phyloP scores from a whole-genome alignment of 78 protist genomes.

The Emiliania huxleyi region DNA sequence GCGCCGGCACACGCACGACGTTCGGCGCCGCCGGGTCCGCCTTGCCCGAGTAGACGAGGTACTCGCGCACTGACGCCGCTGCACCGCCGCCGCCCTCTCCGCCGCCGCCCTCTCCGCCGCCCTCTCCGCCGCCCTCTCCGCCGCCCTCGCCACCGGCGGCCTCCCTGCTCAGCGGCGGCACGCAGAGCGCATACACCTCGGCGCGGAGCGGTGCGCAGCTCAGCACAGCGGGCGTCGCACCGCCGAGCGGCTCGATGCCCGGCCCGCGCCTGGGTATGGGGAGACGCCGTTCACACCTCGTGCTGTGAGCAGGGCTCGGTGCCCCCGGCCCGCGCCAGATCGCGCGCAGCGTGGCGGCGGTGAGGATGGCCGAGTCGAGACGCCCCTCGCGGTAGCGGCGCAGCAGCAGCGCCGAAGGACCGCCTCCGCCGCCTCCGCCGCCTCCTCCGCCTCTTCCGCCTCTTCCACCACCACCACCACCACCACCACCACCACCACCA shows the following conservation, averaged over 20 bases:
- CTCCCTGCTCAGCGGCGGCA: not conserved
- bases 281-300: too few species aligned
- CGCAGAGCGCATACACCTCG: not conserved
- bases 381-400: not conserved
- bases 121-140: not conserved
- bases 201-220: not conserved
- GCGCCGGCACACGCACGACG: not conserved
- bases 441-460: too few species aligned
- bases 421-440: too few species aligned
- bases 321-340: constrained; percentile 14
- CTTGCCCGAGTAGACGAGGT: not conserved
- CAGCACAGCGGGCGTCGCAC: not conserved
- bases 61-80: not conserved
- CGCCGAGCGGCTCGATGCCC: not conserved
- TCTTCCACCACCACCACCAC: too few species aligned
- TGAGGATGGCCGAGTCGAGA: not conserved
- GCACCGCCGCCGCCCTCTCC: not conserved
- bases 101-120: too few species aligned
- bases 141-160: not conserved
- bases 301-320: too few species aligned
- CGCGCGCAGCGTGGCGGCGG: not conserved
- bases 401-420: not conserved
- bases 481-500: too few species aligned
- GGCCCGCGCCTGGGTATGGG: too few species aligned
- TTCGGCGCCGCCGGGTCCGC: not conserved